These are phyloP conservation scores for Oryza australiensis DNA, from an alignment of 176 grass and related monocot genomes.

Conservation along the genomic window DNA sequence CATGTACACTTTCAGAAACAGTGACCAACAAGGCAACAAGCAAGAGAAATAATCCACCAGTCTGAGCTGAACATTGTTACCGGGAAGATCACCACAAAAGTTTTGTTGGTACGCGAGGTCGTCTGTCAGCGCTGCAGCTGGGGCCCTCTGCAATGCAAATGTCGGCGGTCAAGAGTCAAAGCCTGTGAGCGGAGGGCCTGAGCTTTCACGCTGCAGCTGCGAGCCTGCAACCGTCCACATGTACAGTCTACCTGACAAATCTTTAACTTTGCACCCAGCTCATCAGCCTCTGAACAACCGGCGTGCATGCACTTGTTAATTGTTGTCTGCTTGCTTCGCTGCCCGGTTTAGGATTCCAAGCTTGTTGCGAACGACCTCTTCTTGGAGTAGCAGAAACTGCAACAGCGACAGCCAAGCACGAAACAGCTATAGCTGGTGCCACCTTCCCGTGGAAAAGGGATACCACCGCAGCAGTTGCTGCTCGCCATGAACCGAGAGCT, in stretches of 20 bases:
- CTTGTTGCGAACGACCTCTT: conserved; percentile 24
- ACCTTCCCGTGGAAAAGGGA: not conserved
- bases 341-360: conserved; percentile 34
- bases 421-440: not conserved
- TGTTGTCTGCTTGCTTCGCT: not conserved
- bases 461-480: too few species aligned
- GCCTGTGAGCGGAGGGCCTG: conserved; percentile 8
- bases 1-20: not conserved
- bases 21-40: not conserved
- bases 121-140: not conserved
- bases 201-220: not conserved
- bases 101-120: not conserved
- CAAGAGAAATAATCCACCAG: not conserved
- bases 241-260: not conserved
- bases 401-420: not conserved
- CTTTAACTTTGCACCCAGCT: conserved; percentile 36
- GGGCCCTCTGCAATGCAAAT: conserved; percentile 5
- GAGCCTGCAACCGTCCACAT: conserved; percentile 10
- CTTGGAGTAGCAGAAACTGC: not conserved
- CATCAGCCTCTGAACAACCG: not conserved
- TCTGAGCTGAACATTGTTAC: not conserved
- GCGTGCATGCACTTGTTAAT: not conserved
- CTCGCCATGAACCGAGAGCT: not conserved
- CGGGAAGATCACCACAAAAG: conserved; percentile 11
- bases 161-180: conserved; percentile 59